A percentile compares a stretch with the other conserved stretches of the same genome.
Conservation (phyloP, 768 basidiomycete species). For the Lepiota brunneoincarnata region DNA sequence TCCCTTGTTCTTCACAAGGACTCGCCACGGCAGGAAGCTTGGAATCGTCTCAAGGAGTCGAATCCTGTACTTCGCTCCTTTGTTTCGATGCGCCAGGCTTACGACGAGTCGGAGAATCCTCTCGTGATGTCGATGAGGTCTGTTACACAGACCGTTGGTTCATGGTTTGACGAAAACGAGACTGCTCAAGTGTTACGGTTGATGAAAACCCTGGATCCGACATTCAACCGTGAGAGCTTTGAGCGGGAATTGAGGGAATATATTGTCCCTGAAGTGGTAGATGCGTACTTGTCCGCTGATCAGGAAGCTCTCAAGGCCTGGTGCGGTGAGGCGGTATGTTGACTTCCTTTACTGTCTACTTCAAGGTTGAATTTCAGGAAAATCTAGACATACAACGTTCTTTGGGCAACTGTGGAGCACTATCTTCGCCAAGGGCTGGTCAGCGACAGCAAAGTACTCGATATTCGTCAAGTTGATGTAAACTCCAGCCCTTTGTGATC, state of each 20-base stretch:
- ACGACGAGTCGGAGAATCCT: constrained; percentile 92
- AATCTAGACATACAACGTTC: constrained; percentile 88
- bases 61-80: constrained; percentile 73
- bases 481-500: constrained; percentile 23
- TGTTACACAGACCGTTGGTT: constrained; percentile 82
- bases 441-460: constrained; percentile 91
- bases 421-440: constrained; percentile 88
- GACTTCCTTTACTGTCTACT: neutral
- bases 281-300: constrained; percentile 92
- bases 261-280: constrained; percentile 96
- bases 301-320: constrained; percentile 81
- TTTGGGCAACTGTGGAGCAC: constrained; percentile 97
- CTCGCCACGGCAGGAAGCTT: constrained; percentile 73
- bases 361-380: constrained; percentile 9
- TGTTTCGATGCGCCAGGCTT: constrained; percentile 60
- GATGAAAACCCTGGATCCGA: constrained; percentile 87
- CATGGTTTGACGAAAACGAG: constrained; percentile 97
- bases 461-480: constrained; percentile 97
- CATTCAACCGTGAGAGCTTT: constrained; percentile 83
- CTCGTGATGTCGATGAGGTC: constrained; percentile 77
- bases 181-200: constrained; percentile 90
- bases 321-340: constrained; percentile 92
- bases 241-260: constrained; percentile 92
- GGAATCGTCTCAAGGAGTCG: constrained; percentile 76
- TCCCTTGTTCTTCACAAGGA: constrained; percentile 84